Evolutionary conservation across 2,329 filamentous ascomycete genomes (phyloP), one percentile per base, ranked within the genome.

Genomic region (Zymoseptoria ardabiliae): DNA sequence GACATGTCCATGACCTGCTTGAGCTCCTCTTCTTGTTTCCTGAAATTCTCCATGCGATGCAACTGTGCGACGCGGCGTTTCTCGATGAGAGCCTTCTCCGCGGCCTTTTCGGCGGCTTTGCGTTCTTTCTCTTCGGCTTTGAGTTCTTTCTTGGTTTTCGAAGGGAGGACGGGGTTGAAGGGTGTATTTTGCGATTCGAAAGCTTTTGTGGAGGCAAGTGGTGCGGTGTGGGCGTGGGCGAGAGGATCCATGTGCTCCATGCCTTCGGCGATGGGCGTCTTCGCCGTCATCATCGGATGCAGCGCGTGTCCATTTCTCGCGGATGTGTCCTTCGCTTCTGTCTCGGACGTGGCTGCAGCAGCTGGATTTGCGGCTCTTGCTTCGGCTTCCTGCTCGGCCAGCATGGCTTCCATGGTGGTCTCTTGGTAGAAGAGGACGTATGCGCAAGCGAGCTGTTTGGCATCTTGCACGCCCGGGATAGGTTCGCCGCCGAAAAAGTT

Each of bases 371-470:
- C 58, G 10, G 62, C 50, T 67, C 56, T 21, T 81, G 75, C 87
- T 72, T 96, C 91, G 53, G 85, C 87, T 68, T 95, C 91, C 71
- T 95, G 89, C 74, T 97, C 92, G 58, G 85, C 86, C 69, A 83
- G 78, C 68, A 88, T 80, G 1, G 83, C 84, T 70, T 88, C 85
- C 23, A 85, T 72, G 0, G 85, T 88, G 1, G 85, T 97, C 74
- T 99, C 93, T 73, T 97, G 94, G 75, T 99, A 99, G 74, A 99
- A 99, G 9, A 99, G 79, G 17, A 99, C 92, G 70, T 99, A 99
- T 28, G 94, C 94, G 68, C 92, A 97, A 9, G 94, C 94, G 73
- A 95, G 85, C 58, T 73, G 72, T 57, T 68, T 71, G 2, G 91
- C 91, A 53, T 78, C 76, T 56, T 79, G 70, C 1, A 68, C 58